Evolutionary conservation across 2,329 filamentous ascomycete genomes (phyloP).

Genomic region (Capronia coronata): DNA sequence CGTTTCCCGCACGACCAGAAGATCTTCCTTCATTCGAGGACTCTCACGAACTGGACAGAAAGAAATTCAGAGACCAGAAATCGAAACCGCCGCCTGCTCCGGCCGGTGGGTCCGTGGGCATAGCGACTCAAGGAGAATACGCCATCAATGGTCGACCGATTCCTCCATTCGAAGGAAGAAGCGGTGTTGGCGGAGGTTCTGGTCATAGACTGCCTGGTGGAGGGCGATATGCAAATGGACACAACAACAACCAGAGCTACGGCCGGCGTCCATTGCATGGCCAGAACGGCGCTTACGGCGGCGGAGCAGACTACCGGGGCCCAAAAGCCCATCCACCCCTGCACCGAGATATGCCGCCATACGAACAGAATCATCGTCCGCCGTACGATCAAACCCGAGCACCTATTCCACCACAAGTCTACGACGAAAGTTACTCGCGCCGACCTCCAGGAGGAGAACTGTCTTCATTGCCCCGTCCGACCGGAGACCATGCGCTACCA

Average conservation of each 20-base stretch:
- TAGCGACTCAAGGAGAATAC: slow-evolving; percentile 57
- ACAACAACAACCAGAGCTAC: slow-evolving; percentile 15
- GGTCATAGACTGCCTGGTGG: slow-evolving; percentile 27
- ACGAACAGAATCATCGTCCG: slow-evolving; percentile 21
- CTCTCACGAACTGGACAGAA: slow-evolving; percentile 90
- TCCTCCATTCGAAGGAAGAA: slow-evolving; percentile 32
- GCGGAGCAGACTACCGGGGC: slow-evolving; percentile 18
- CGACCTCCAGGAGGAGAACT: slow-evolving; percentile 12
- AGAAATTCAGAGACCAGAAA: slow-evolving; percentile 81
- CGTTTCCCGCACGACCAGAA: slow-evolving; percentile 71
- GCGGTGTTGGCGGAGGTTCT: slow-evolving; percentile 32
- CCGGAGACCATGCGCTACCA: slow-evolving; percentile 16
- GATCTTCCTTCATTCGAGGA: slow-evolving; percentile 91
- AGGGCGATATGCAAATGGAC: slow-evolving; percentile 29
- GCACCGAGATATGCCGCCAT: slow-evolving; percentile 20
- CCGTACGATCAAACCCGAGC: slow-evolving; percentile 15
- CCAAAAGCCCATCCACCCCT: slow-evolving; percentile 8
- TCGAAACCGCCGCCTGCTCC: slow-evolving; percentile 81
- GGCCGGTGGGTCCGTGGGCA: slow-evolving; percentile 81
- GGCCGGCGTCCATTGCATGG: slow-evolving; percentile 8
- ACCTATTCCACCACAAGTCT: slow-evolving; percentile 11
- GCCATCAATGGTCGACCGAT: slow-evolving; percentile 34
- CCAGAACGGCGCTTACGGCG: slow-evolving; percentile 21
- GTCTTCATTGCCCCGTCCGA: background rate
- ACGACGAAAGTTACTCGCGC: slow-evolving; percentile 24